These are phyloP conservation scores for Marasmius tenuissimus DNA, from an alignment of 1,284 basidiomycete species.

Conservation along the genomic window DNA sequence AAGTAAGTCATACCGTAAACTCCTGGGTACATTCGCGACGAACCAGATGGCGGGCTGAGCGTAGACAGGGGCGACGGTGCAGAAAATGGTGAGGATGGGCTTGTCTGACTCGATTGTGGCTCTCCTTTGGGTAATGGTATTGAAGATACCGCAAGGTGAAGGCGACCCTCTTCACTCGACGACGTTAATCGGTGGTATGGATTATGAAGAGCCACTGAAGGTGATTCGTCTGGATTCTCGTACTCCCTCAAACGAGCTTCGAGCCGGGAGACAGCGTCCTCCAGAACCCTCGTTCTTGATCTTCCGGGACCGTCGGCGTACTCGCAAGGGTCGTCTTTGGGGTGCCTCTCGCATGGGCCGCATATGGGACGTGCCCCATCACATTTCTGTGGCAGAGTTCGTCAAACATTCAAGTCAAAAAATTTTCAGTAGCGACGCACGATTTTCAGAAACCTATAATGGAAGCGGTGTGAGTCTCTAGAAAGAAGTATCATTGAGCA, in stretches of 20 bases:
- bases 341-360: constrained; percentile 16
- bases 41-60: background rate
- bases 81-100: background rate
- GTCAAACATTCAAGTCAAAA: background rate
- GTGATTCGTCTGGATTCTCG: constrained; percentile 14
- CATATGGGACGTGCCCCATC: constrained; percentile 18
- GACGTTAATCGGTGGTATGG: constrained; percentile 9
- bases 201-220: constrained; percentile 6
- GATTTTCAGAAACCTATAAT: constrained; percentile 15
- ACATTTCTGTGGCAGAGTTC: constrained; percentile 13
- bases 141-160: background rate
- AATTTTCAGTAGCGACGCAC: constrained; percentile 1
- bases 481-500: background rate
- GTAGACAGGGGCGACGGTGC: background rate
- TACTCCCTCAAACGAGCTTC: constrained; percentile 17
- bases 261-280: constrained; percentile 17
- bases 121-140: background rate
- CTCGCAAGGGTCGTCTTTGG: constrained; percentile 18
- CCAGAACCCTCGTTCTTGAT: constrained; percentile 13
- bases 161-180: background rate
- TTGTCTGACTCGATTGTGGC: background rate
- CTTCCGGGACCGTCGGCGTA: constrained; percentile 18
- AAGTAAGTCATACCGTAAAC: background rate
- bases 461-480: background rate
- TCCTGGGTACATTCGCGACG: background rate